Conservation (phyloP, 2,329 filamentous ascomycete genomes). For the Aspergillus amoenus region DNA sequence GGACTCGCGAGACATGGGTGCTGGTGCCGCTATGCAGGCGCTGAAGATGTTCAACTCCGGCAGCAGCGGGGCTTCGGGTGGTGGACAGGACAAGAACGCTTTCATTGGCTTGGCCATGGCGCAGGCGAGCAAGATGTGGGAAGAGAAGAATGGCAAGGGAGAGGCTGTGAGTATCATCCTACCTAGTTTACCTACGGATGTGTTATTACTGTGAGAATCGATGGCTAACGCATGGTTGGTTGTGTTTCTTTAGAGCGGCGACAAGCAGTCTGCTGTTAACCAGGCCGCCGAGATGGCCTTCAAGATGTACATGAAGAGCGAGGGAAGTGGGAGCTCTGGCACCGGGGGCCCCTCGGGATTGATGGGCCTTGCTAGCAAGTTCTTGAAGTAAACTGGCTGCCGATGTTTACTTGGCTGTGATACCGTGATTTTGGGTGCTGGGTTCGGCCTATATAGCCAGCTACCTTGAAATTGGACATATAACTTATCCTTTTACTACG, state of each 20-base stretch:
- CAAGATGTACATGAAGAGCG: conserved; percentile 86
- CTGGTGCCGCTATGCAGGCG: conserved; percentile 56
- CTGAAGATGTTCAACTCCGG: conserved; percentile 73
- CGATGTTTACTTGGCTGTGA: no score
- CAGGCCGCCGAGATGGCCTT: conserved; percentile 81
- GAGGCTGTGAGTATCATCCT: conserved; percentile 48
- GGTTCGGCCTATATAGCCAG: neutral
- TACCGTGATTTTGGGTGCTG: neutral
- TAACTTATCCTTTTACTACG: neutral
- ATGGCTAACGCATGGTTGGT: conserved; percentile 2
- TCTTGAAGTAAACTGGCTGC: conserved; percentile 40
- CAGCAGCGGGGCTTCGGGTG: conserved; percentile 27
- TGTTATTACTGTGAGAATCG: neutral
- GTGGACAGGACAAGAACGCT: conserved; percentile 63
- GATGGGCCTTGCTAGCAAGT: conserved; percentile 61
- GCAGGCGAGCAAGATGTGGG: conserved; percentile 77
- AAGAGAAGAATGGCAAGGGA: conserved; percentile 57
- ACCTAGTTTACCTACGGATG: neutral
- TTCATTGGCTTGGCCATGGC: conserved; percentile 85
- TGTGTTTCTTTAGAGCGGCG: conserved; percentile 47
- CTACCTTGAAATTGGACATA: neutral
- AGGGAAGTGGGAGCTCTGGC: conserved; percentile 53
- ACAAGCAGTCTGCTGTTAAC: conserved; percentile 78
- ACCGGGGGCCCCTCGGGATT: conserved; percentile 52
- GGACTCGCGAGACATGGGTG: conserved; percentile 44